Percentiles rank a stretch among this genome's conserved stretches.
phyloP scores from a whole-genome alignment of 371 early-diverging fungal genomes.

The Rhizopus delemar region DNA sequence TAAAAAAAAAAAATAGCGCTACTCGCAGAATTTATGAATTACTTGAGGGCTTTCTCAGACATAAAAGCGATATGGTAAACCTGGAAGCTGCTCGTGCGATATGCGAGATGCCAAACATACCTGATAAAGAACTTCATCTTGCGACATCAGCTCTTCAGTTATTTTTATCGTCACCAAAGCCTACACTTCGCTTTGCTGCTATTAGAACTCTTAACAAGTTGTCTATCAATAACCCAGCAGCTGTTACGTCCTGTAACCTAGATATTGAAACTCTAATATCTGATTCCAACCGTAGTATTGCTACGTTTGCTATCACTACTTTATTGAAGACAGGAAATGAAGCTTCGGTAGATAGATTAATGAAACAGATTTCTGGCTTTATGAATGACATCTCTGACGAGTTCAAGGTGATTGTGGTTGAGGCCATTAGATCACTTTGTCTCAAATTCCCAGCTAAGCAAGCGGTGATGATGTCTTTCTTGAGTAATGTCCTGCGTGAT shows the following conservation, averaged over 20 bases:
- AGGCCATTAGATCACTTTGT: slow-evolving; percentile 93
- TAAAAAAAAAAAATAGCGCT: slow-evolving; percentile 44
- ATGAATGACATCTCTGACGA: slow-evolving; percentile 98
- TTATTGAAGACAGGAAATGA: slow-evolving; percentile 98
- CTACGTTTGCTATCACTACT: slow-evolving; percentile 98
- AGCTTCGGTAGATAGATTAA: slow-evolving; percentile 93
- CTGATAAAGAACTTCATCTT: slow-evolving; percentile 84
- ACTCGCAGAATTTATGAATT: slow-evolving; percentile 74
- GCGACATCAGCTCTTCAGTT: slow-evolving; percentile 93
- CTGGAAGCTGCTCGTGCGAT: slow-evolving; percentile 96
- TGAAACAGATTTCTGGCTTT: slow-evolving; percentile 96
- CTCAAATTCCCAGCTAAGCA: slow-evolving; percentile 98
- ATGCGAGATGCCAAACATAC: slow-evolving; percentile 83
- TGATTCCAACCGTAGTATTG: slow-evolving; percentile 94
- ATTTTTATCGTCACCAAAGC: slow-evolving; percentile 89
- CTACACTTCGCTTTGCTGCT: slow-evolving; percentile 94
- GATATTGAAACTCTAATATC: slow-evolving; percentile 97
- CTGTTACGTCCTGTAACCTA: slow-evolving; percentile 92
- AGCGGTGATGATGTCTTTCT: slow-evolving; percentile 88
- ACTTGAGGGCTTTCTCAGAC: slow-evolving; percentile 88
- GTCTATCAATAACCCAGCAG: slow-evolving; percentile 84
- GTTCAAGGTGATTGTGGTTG: slow-evolving; percentile 97
- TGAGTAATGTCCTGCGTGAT: slow-evolving; percentile 92
- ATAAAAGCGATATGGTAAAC: slow-evolving; percentile 96
- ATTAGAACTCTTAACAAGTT: slow-evolving; percentile 93